Percentiles rank a stretch among this genome's conserved stretches.
Evolutionary conservation across 371 early-diverging fungal genomes (phyloP).

Genomic region (Quaeritorhiza haematococci): DNA sequence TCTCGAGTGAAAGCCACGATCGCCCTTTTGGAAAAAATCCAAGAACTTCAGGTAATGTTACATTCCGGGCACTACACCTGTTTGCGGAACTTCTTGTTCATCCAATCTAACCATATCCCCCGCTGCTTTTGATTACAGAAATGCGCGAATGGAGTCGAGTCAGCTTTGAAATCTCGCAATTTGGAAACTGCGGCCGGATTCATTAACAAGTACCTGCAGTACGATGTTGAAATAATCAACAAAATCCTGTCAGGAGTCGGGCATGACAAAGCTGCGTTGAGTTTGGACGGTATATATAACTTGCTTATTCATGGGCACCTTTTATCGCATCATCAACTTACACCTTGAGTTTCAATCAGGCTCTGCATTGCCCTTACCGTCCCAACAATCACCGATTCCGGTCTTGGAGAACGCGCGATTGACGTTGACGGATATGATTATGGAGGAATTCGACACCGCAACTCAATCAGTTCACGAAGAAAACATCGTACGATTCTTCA

Average conservation of each 20-base stretch:
- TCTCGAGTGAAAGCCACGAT: constrained; percentile 68
- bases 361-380: no score
- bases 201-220: constrained; percentile 60
- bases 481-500: constrained; percentile 77
- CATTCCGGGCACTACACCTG: no score
- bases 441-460: constrained; percentile 73
- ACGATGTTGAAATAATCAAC: constrained; percentile 60
- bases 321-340: no score
- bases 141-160: constrained; percentile 66
- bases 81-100: neutral
- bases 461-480: constrained; percentile 62
- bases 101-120: neutral
- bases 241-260: constrained; percentile 48
- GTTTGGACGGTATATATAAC: no score
- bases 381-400: constrained; percentile 46
- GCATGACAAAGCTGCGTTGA: neutral
- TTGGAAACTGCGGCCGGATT: constrained; percentile 68
- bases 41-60: constrained; percentile 56
- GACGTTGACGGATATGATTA: constrained; percentile 62
- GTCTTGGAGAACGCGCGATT: constrained; percentile 57
- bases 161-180: constrained; percentile 64
- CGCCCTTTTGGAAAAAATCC: constrained; percentile 65
- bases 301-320: no score
- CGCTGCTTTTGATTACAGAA: constrained; percentile 18
- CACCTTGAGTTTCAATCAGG: no score